Conservation (phyloP, 2,329 filamentous ascomycete species). For the Fusarium falciforme region DNA sequence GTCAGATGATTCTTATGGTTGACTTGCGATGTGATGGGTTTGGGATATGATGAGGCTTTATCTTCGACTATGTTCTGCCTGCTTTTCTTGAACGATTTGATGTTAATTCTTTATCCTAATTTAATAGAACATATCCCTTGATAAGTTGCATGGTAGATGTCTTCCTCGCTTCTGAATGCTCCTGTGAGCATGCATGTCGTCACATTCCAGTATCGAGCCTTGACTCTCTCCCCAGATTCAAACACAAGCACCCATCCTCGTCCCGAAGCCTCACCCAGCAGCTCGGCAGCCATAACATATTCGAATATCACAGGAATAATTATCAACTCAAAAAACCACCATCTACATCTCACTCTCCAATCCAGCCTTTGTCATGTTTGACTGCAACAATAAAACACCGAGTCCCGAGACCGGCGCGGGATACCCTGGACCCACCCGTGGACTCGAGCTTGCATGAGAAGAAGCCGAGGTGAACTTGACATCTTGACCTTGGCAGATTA, state of each 20-base stretch:
- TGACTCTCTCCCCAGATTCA: background rate
- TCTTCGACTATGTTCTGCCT: background rate
- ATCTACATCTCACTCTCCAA: background rate
- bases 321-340: background rate
- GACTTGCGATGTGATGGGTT: background rate
- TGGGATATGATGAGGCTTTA: background rate
- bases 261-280: background rate
- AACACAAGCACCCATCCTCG: background rate
- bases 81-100: background rate
- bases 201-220: background rate
- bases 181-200: background rate
- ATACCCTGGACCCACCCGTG: conserved; percentile 37
- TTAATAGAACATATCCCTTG: background rate
- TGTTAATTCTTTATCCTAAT: background rate
- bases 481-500: background rate
- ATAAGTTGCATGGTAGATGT: background rate
- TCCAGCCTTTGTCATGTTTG: background rate
- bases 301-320: background rate
- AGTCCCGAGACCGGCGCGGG: background rate
- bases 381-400: background rate
- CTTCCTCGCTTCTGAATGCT: background rate
- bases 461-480: background rate
- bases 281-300: background rate
- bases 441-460: background rate
- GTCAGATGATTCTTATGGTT: background rate